Conservation (phyloP, 352 stramenopile genomes). For the Halophytophthora batemanensis region DNA sequence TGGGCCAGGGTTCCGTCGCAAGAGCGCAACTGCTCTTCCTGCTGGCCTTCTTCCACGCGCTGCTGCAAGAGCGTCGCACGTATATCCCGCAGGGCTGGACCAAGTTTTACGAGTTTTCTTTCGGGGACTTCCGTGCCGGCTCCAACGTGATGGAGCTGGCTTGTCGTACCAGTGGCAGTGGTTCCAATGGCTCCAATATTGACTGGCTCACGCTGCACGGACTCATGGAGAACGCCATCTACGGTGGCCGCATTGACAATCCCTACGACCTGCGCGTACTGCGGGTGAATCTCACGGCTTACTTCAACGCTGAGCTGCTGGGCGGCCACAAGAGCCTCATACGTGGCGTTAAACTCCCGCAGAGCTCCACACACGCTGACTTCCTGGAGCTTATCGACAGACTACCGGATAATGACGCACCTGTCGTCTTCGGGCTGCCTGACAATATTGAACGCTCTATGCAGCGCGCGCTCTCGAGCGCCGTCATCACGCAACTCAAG, state of each 20-base stretch:
- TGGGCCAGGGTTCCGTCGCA: slow-evolving; percentile 35
- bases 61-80: slow-evolving; percentile 82
- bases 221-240: slow-evolving; percentile 95
- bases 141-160: slow-evolving; percentile 87
- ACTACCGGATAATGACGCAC: slow-evolving; percentile 69
- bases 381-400: slow-evolving; percentile 71
- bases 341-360: slow-evolving; percentile 70
- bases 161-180: slow-evolving; percentile 33
- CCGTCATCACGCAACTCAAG: slow-evolving; percentile 87
- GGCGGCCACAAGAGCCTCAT: slow-evolving; percentile 56
- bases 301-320: slow-evolving; percentile 84
- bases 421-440: slow-evolving; percentile 88
- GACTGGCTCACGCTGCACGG: slow-evolving; percentile 92
- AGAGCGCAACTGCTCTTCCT: slow-evolving; percentile 84
- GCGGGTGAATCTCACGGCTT: slow-evolving; percentile 79
- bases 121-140: slow-evolving; percentile 91
- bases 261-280: slow-evolving; percentile 91
- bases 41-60: slow-evolving; percentile 89
- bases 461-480: slow-evolving; percentile 82
- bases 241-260: slow-evolving; percentile 93
- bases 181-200: slow-evolving; percentile 29
- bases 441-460: slow-evolving; percentile 95
- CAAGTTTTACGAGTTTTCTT: slow-evolving; percentile 96
- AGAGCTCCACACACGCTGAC: slow-evolving; percentile 58
- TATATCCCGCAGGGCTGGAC: slow-evolving; percentile 96